A percentile compares a stretch with the other conserved stretches of the same genome.
Evolutionary conservation across 225 moss, liverwort and hornwort species (phyloP).

Genomic region (Neckera pumila): DNA sequence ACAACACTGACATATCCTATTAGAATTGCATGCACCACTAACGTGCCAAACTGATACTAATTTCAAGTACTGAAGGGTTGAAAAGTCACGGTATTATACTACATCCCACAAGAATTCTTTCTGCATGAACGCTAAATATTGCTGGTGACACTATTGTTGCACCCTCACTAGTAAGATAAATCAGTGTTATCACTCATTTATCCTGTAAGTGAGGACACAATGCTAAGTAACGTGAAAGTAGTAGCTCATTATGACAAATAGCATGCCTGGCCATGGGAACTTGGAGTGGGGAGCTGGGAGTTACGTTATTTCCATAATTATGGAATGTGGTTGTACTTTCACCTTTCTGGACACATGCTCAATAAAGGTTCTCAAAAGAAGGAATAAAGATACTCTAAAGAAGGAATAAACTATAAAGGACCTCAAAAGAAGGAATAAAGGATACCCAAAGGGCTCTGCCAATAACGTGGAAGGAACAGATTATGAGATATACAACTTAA

Average conservation of each 20-base stretch:
- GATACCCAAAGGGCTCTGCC: background rate
- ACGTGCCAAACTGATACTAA: background rate
- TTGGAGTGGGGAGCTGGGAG: background rate
- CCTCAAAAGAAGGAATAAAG: background rate
- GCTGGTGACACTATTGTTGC: background rate
- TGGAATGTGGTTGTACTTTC: background rate
- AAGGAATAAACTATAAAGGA: background rate
- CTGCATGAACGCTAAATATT: background rate
- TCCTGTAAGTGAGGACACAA: background rate
- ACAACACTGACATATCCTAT: background rate
- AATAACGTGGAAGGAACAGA: background rate
- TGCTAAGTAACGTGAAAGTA: background rate
- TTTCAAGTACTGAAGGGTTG: background rate
- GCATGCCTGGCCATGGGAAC: background rate
- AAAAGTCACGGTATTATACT: background rate
- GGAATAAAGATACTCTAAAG: background rate
- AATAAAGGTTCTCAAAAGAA: background rate
- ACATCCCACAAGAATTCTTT: background rate
- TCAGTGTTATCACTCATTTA: too few species aligned
- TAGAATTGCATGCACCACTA: background rate
- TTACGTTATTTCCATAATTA: background rate
- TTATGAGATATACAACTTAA: background rate
- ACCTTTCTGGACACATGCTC: background rate
- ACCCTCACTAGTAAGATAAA: background rate
- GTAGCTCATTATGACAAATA: background rate